Base-by-base conservation (phyloP, 176 grass and related monocot genomes). In the Hordeum vulgare region DNA sequence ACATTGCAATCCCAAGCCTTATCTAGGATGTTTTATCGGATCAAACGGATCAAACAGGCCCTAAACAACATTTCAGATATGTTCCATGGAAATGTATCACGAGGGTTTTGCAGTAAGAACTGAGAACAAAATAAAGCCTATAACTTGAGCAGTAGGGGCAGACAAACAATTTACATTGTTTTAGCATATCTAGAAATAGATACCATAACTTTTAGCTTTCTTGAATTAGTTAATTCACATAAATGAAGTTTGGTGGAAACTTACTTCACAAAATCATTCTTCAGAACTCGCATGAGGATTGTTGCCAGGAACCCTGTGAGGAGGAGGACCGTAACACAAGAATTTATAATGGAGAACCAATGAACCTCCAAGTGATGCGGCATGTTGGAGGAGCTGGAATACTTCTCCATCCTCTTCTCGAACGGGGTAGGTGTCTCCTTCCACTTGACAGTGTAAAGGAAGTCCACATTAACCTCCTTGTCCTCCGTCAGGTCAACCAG, bases 261-360 rank as follows among this genome's bases (percentile, higher is more conserved):
- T 89, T 91, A 98, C 96, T 98, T 98, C 26, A 95, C 84, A 84
- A 95, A 98, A 86, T 98, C 93, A 77, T 98, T 98, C 92, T 98
- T 98, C 66, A 98, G 66, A 12, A 98, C 96, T 14, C 96, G 88
- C 96, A 98, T 98, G 72, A 98, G 92, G 86, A 98, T 98, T 15
- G 95, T 98, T 1, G 95, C 95, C 72, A 98, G 75, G 71, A 98
- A 98, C 25, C 95, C 95, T 66, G 93, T 98, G 18, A 98, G 78
- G 25, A 98, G 83, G 21, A 98, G 88, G 77, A 95, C 95, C 0
- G 95, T 98, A 15, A 98, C 95, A 58, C 95, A 98, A 14, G 95
- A 98, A 76, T 98, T 98, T 66, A 98, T 98, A 35, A 98, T 98
- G 1, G 95, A 98, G 66, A 98, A 98, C 95, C 95, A 98, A 83